Evolutionary conservation across 345 rosid genomes (phyloP).

Genomic region (Salix dunnii): DNA sequence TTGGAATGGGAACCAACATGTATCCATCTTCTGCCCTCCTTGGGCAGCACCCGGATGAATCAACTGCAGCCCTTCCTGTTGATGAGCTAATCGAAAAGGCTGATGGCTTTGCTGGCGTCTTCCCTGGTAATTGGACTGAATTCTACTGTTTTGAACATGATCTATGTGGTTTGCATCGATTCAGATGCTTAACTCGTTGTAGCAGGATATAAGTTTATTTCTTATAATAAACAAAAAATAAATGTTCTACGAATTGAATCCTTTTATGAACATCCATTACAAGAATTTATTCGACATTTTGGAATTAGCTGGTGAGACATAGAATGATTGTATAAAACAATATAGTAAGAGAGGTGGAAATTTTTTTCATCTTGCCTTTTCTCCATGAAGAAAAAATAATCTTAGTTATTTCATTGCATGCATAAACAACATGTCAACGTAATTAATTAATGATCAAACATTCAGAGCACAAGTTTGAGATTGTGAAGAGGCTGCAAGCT

Average conservation of each 20-base stretch:
- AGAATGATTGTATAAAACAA: neutral
- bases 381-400: neutral
- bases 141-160: neutral
- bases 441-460: slow-evolving; percentile 15
- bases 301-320: neutral
- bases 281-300: neutral
- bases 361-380: neutral
- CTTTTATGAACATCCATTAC: neutral
- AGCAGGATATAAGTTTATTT: too few species aligned
- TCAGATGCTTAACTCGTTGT: neutral
- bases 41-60: slow-evolving; percentile 56
- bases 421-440: neutral
- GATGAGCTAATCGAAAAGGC: slow-evolving; percentile 95
- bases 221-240: too few species aligned
- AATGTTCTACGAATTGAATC: neutral
- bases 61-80: slow-evolving; percentile 49
- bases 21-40: slow-evolving; percentile 91
- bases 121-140: slow-evolving; percentile 53
- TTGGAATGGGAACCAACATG: slow-evolving; percentile 97
- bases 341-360: neutral
- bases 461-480: slow-evolving; percentile 90
- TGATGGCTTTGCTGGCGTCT: slow-evolving; percentile 93
- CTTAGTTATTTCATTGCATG: neutral
- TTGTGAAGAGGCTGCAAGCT: slow-evolving; percentile 79
- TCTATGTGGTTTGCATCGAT: neutral